Conservation (phyloP, 2,329 filamentous ascomycete genomes). For the Sporothrix schenckii region DNA sequence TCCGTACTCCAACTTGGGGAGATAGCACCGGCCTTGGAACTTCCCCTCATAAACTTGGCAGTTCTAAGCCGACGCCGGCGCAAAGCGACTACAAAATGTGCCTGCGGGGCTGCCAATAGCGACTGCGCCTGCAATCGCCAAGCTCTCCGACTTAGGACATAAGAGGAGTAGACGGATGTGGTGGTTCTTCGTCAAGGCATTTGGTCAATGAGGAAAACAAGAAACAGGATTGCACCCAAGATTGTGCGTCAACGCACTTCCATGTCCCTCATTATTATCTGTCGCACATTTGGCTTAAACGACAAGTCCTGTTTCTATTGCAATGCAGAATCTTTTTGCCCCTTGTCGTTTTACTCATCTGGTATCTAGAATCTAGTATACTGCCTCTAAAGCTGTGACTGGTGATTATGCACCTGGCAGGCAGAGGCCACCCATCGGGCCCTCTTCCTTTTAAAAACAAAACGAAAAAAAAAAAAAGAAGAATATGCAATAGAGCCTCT, state of each 20-base stretch:
- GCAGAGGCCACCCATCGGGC: too few species aligned
- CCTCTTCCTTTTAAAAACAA: not conserved
- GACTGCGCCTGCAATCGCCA: not conserved
- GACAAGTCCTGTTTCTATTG: not conserved
- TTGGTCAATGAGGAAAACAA: too few species aligned
- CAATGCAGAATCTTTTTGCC: not conserved
- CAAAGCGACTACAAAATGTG: not conserved
- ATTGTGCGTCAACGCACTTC: too few species aligned
- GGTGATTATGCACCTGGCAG: not conserved
- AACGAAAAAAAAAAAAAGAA: not conserved
- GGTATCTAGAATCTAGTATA: not conserved
- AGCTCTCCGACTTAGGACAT: constrained; percentile 6
- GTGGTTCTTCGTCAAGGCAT: too few species aligned
- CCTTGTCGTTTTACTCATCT: not conserved
- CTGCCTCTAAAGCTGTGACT: not conserved
- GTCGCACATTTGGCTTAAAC: not conserved
- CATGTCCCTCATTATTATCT: too few species aligned
- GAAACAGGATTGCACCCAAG: too few species aligned
- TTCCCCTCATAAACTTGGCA: not conserved
- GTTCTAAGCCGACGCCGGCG: constrained; percentile 12
- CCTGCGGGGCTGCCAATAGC: constrained; percentile 2
- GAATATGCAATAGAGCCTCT: not conserved
- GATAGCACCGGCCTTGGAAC: not conserved
- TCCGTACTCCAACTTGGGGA: not conserved
- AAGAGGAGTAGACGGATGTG: not conserved